A percentile compares a stretch with the other conserved stretches of the same genome.
phyloP scores from a whole-genome alignment of 2,329 filamentous ascomycete species.

The Xylariaceae sp. region DNA sequence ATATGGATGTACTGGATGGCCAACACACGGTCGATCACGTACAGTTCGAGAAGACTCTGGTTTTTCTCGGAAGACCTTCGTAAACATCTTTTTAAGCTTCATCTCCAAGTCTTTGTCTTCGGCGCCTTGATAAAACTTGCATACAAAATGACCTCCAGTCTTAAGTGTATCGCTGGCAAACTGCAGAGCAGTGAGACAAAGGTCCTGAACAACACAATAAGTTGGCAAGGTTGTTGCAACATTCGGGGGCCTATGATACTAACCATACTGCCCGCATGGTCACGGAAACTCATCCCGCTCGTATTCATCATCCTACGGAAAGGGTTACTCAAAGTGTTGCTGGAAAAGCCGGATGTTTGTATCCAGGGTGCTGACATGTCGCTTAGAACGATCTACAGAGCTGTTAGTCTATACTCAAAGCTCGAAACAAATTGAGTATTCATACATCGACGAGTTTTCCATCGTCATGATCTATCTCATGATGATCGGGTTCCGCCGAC shows the following conservation, averaged over 20 bases:
- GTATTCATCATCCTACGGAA: constrained; percentile 99
- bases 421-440: background rate
- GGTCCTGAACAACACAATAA: constrained; percentile 59
- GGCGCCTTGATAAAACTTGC: constrained; percentile 92
- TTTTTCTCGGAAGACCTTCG: constrained; percentile 80
- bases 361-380: constrained; percentile 99
- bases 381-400: constrained; percentile 74
- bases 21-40: constrained; percentile 34
- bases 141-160: constrained; percentile 84
- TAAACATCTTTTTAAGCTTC: constrained; percentile 73
- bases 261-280: constrained; percentile 95
- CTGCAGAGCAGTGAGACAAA: constrained; percentile 79
- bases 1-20: background rate
- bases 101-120: constrained; percentile 81
- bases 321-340: constrained; percentile 90
- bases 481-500: constrained; percentile 30
- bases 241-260: constrained; percentile 29
- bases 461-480: constrained; percentile 34
- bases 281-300: constrained; percentile 79
- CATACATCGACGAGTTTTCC: constrained; percentile 69
- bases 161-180: constrained; percentile 85
- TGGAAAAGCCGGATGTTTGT: constrained; percentile 73
- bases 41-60: constrained; percentile 87
- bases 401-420: constrained; percentile 11
- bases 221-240: background rate